A percentile compares a stretch with the other conserved stretches of the same genome.
These are phyloP conservation scores for Fusarium musae DNA, from an alignment of 2,329 filamentous ascomycete species.

Conservation along the genomic window DNA sequence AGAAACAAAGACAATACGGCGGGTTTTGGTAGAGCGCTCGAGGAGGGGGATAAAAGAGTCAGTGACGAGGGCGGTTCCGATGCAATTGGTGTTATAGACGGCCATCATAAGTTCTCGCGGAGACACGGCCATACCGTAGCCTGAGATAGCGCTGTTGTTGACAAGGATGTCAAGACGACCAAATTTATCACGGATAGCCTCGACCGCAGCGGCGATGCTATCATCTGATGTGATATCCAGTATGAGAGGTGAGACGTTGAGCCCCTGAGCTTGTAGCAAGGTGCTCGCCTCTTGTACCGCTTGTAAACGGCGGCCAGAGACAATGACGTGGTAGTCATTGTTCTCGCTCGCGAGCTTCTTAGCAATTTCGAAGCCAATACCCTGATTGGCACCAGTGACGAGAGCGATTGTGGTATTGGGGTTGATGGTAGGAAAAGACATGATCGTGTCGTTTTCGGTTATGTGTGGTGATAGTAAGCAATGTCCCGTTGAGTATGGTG, in stretches of 20 bases:
- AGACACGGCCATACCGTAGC: not conserved
- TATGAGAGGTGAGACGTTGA: slow-evolving; percentile 17
- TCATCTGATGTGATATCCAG: slow-evolving; percentile 29
- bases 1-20: slow-evolving; percentile 31
- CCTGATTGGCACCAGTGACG: slow-evolving; percentile 27
- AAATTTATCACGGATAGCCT: slow-evolving; percentile 3
- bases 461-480: not conserved
- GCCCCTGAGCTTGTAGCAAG: slow-evolving; percentile 12
- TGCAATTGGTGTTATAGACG: slow-evolving; percentile 30
- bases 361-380: slow-evolving; percentile 18
- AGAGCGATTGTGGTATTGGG: slow-evolving; percentile 17
- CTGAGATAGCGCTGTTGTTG: slow-evolving; percentile 32
- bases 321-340: slow-evolving; percentile 17
- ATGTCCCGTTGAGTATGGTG: not conserved
- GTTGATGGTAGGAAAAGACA: slow-evolving; percentile 14
- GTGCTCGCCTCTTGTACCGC: slow-evolving; percentile 14
- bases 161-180: slow-evolving; percentile 28
- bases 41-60: slow-evolving; percentile 26
- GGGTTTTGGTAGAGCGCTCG: slow-evolving; percentile 9
- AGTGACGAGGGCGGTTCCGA: slow-evolving; percentile 30
- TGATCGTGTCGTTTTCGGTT: not conserved
- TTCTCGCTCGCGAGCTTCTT: slow-evolving; percentile 24
- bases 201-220: slow-evolving; percentile 17
- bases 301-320: slow-evolving; percentile 15
- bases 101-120: slow-evolving; percentile 23